phyloP scores from a whole-genome alignment of 176 grass and related monocot species.

The Triticum urartu region DNA sequence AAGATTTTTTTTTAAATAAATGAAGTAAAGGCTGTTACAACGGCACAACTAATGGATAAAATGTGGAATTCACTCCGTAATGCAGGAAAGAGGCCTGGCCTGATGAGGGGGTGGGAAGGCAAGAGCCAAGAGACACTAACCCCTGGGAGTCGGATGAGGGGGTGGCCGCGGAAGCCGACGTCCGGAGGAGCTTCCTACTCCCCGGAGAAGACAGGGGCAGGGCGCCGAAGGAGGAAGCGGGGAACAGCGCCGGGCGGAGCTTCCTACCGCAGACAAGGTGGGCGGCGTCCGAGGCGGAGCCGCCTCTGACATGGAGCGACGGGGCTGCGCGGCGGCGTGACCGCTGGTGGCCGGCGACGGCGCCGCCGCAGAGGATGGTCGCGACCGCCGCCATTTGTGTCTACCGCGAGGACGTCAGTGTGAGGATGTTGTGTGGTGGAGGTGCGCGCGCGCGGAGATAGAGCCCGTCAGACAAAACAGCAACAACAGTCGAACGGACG shows the following conservation, averaged over 20 bases:
- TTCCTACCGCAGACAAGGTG: constrained; percentile 55
- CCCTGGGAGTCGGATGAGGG: constrained; percentile 57
- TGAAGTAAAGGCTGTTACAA: too few species aligned
- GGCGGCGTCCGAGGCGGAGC: constrained; percentile 38
- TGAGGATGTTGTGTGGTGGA: constrained; percentile 22
- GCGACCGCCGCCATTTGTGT: constrained; percentile 50
- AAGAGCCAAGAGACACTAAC: constrained; percentile 53
- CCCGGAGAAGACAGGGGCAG: background rate
- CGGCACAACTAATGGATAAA: background rate
- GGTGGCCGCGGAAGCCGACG: constrained; percentile 4
- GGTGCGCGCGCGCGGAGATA: constrained; percentile 18
- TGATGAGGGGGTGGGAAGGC: background rate
- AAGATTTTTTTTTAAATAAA: too few species aligned
- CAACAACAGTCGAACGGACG: background rate
- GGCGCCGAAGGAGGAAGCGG: background rate
- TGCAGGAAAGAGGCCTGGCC: background rate
- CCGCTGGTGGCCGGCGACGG: constrained; percentile 8
- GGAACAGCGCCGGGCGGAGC: constrained; percentile 44
- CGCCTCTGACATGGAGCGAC: background rate
- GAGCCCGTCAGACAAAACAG: background rate
- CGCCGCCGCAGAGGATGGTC: constrained; percentile 28
- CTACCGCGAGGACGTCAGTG: background rate
- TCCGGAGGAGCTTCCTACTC: background rate
- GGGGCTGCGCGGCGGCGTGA: background rate
- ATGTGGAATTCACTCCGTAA: background rate